Evolutionary conservation across 2,329 filamentous ascomycete species (phyloP), one percentile per base, ranked within the genome.

Genomic region (Talaromyces sp.): DNA sequence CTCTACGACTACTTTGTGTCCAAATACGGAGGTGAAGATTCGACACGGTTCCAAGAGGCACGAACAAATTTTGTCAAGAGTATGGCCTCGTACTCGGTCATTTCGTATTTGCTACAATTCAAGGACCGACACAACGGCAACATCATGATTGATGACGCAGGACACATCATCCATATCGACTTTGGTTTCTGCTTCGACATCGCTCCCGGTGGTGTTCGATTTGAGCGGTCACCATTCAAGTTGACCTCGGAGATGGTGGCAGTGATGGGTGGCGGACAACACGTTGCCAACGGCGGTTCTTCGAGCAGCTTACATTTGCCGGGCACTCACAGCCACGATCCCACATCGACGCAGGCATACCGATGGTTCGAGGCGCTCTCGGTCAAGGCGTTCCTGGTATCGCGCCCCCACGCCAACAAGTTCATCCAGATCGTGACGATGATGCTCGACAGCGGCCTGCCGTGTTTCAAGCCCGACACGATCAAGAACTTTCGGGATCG

Each of bases 181-280:
- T 99, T 99, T 71, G 95, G 95, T 10, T 99, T 99, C 84, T 98
- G 93, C 79, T 99, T 99, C 77, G 96, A 99, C 71, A 98, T 99
- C 68, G 95, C 93, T 1, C 95, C 95, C 0, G 95, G 95, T 54
- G 95, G 96, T 62, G 92, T 99, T 70, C 93, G 93, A 68, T 99
- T 99, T 72, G 95, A 99, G 80, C 89, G 95, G 26, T 95, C 95
- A 0, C 95, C 95, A 0, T 99, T 99, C 83, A 99, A 99, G 78
- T 86, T 99, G 58, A 99, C 95, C 0, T 85, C 87, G 8, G 95
- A 99, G 74, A 99, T 99, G 96, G 84, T 99, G 62, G 91, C 93
- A n/a, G 95, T 99, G 68, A 98, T 99, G 93, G 93, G 95, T 58
- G 93, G 93, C 62, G 87, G 83, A 41, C 70, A 70, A 32, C 67